A percentile compares a stretch with the other conserved stretches of the same genome.
phyloP scores from a whole-genome alignment of 345 rosid species.

The Salix caprea region DNA sequence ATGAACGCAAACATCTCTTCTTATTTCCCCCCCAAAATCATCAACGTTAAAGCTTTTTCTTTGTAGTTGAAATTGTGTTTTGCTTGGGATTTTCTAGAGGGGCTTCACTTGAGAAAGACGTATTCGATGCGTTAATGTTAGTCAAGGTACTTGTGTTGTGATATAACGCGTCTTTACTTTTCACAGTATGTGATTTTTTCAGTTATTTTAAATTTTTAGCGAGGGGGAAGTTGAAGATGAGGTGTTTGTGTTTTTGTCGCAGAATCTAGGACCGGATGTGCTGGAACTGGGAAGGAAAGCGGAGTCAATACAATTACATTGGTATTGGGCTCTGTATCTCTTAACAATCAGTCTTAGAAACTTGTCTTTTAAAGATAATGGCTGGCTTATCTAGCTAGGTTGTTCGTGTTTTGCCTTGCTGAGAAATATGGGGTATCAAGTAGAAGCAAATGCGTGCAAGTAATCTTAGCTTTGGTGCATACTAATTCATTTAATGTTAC shows the following conservation, averaged over 20 bases:
- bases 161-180: background rate
- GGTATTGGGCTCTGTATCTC: constrained; percentile 35
- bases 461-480: background rate
- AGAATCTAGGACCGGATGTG: constrained; percentile 76
- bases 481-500: background rate
- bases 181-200: background rate
- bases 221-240: constrained; percentile 26
- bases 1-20: background rate
- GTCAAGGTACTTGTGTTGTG: constrained; percentile 48
- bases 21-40: background rate
- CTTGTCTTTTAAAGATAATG: background rate
- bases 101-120: constrained; percentile 64
- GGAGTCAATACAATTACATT: constrained; percentile 73
- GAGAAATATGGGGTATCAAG: background rate
- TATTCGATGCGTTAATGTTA: constrained; percentile 70
- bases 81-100: constrained; percentile 33
- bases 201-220: background rate
- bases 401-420: background rate
- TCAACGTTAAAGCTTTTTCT: background rate
- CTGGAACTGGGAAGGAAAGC: constrained; percentile 55
- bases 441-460: background rate
- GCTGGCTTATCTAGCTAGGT: background rate
- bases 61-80: background rate
- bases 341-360: background rate
- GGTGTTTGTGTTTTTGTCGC: constrained; percentile 55